These are phyloP conservation scores for Kodamaea sagamina DNA, from an alignment of 805 yeast genomes.

Conservation along the genomic window DNA sequence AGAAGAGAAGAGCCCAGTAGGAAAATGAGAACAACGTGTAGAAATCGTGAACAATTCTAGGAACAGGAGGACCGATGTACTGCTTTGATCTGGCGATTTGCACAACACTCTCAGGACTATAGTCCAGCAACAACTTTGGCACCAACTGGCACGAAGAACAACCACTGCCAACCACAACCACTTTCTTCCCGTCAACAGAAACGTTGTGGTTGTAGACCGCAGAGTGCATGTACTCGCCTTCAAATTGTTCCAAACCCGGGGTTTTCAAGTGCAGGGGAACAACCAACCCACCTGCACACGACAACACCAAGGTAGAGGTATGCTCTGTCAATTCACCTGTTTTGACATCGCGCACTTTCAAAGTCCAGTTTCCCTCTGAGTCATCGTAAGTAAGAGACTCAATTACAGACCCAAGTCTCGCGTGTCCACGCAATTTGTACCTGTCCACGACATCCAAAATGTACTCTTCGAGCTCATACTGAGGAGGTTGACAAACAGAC, in stretches of 20 bases:
- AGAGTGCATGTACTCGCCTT: constrained; percentile 43
- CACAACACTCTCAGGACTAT: constrained; percentile 27
- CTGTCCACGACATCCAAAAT: constrained; percentile 33
- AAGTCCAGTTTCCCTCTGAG: constrained; percentile 30
- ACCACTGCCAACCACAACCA: constrained; percentile 44
- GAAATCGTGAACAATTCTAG: constrained; percentile 21
- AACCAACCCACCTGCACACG: constrained; percentile 41
- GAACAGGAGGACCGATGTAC: constrained; percentile 42
- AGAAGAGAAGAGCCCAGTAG: constrained; percentile 29
- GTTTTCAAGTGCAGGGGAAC: constrained; percentile 32
- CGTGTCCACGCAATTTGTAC: constrained; percentile 24
- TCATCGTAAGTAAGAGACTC: constrained; percentile 26
- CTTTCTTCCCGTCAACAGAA: constrained; percentile 35
- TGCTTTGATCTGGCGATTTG: constrained; percentile 41
- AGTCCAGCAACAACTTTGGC: constrained; percentile 35
- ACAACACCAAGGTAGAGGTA: constrained; percentile 26
- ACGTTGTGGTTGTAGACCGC: constrained; percentile 40
- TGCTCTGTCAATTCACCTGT: constrained; percentile 36
- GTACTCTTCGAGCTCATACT: constrained; percentile 44
- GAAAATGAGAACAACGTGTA: constrained; percentile 29
- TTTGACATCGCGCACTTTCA: constrained; percentile 26
- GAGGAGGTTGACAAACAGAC: constrained; percentile 43
- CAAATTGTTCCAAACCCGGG: constrained; percentile 36
- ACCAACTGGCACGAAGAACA: constrained; percentile 45
- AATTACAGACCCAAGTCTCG: constrained; percentile 26